Percentiles rank a stretch among this genome's conserved stretches.
These are phyloP conservation scores for Hylodesmum podocarpum DNA, from an alignment of 306 rosid genomes.

Conservation along the genomic window DNA sequence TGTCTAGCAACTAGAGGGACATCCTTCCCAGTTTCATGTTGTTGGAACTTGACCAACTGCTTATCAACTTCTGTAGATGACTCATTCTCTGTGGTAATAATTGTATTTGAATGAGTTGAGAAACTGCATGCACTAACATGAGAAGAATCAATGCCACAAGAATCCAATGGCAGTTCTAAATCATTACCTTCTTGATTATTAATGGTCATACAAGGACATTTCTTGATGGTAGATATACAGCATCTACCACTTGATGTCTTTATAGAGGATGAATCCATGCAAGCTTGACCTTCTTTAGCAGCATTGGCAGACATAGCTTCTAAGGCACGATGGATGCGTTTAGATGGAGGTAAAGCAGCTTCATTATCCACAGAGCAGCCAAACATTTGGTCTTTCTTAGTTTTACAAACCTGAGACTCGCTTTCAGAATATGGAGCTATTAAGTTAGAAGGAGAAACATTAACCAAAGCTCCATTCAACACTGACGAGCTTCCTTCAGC, in stretches of 20 bases:
- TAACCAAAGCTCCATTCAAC: constrained; percentile 36
- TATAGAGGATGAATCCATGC: constrained; percentile 40
- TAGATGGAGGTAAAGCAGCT: constrained; percentile 93
- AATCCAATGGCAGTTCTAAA: constrained; percentile 37
- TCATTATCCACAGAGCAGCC: constrained; percentile 70
- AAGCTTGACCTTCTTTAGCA: constrained; percentile 62
- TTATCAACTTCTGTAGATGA: constrained; percentile 39
- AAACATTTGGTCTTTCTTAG: constrained; percentile 59
- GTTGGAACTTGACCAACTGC: constrained; percentile 33
- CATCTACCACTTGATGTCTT: constrained; percentile 39
- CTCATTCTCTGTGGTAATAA: constrained; percentile 41
- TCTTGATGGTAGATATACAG: constrained; percentile 32
- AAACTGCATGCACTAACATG: constrained; percentile 37
- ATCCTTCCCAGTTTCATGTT: constrained; percentile 38
- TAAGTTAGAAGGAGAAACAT: constrained; percentile 44
- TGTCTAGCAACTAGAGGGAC: constrained; percentile 34
- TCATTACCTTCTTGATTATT: constrained; percentile 41
- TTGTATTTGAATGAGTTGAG: constrained; percentile 43
- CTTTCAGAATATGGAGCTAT: constrained; percentile 45
- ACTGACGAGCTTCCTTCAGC: constrained; percentile 39
- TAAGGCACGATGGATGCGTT: constrained; percentile 94
- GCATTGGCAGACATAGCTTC: constrained; percentile 99
- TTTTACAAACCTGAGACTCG: constrained; percentile 53
- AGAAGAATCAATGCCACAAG: constrained; percentile 36
- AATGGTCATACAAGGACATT: constrained; percentile 28